A percentile compares a stretch with the other conserved stretches of the same genome.
phyloP scores from a whole-genome alignment of 768 basidiomycete species.

The Rhizopogon vinicolor region DNA sequence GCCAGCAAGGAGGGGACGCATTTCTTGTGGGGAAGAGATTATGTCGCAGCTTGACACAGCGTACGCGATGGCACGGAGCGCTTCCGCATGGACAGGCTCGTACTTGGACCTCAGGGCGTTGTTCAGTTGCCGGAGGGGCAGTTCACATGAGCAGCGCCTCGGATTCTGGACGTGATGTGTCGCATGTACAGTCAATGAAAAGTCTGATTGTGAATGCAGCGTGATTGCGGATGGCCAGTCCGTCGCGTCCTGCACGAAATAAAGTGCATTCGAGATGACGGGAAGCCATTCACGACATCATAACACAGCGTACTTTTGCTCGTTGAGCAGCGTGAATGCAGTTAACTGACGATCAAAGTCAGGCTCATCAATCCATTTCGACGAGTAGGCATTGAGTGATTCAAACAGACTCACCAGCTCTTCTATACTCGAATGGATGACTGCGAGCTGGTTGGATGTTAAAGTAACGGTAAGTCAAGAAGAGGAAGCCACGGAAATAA shows the following conservation, averaged over 20 bases:
- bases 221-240: slow-evolving; percentile 81
- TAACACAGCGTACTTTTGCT: slow-evolving; percentile 47
- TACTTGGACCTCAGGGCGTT: slow-evolving; percentile 73
- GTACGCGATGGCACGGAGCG: slow-evolving; percentile 72
- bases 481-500: slow-evolving; percentile 70
- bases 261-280: slow-evolving; percentile 75
- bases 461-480: slow-evolving; percentile 67
- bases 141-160: slow-evolving; percentile 56
- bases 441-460: slow-evolving; percentile 54
- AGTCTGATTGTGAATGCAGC: slow-evolving; percentile 72
- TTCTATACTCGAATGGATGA: slow-evolving; percentile 35
- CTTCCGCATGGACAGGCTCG: slow-evolving; percentile 84
- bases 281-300: slow-evolving; percentile 71
- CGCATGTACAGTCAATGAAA: slow-evolving; percentile 44
- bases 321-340: slow-evolving; percentile 76
- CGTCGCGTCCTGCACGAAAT: slow-evolving; percentile 88
- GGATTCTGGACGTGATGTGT: slow-evolving; percentile 35
- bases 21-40: slow-evolving; percentile 64
- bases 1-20: slow-evolving; percentile 73
- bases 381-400: slow-evolving; percentile 82
- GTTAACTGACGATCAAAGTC: slow-evolving; percentile 83
- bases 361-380: slow-evolving; percentile 80
- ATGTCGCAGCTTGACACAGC: slow-evolving; percentile 62
- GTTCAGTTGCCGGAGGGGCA: slow-evolving; percentile 72
- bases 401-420: slow-evolving; percentile 51